phyloP scores from a whole-genome alignment of 257 asterid species.

The Scutellaria galericulata region DNA sequence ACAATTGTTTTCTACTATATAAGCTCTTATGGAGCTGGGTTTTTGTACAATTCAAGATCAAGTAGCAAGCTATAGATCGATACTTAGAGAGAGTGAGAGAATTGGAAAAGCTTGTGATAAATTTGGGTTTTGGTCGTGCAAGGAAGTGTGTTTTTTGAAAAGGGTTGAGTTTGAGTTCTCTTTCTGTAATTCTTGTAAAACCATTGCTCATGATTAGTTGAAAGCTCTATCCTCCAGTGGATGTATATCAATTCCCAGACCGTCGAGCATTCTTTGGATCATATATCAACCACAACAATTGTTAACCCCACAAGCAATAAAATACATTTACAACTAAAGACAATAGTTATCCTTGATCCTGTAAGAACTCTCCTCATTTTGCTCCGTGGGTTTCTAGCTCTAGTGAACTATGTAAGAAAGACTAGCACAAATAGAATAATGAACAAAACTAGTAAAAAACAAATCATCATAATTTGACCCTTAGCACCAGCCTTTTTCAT shows the following conservation, averaged over 20 bases:
- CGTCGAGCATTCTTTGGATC: not conserved
- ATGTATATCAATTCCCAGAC: not conserved
- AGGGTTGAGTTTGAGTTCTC: too few relatives aligned
- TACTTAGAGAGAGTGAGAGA: too few relatives aligned
- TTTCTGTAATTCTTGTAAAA: too few relatives aligned
- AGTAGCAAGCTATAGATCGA: too few relatives aligned
- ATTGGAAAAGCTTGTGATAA: too few relatives aligned
- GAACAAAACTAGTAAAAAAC: conserved; percentile 75
- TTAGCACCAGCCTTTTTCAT: conserved; percentile 96
- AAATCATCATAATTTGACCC: conserved; percentile 94
- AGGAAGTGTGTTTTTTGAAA: too few relatives aligned
- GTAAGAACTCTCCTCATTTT: conserved; percentile 11
- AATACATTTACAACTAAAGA: conserved; percentile 26
- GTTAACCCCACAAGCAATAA: conserved; percentile 29
- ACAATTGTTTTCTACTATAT: too few relatives aligned
- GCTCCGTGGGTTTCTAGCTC: conserved; percentile 2
- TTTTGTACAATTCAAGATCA: too few relatives aligned
- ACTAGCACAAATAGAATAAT: conserved; percentile 83
- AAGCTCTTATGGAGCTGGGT: too few relatives aligned
- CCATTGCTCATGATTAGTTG: too few relatives aligned
- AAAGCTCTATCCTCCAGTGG: too few relatives aligned
- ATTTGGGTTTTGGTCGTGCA: too few relatives aligned
- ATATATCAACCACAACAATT: not conserved
- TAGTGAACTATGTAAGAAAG: conserved; percentile 60
- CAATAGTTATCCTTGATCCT: not conserved